Percentiles rank a stretch among this genome's conserved stretches.
phyloP scores from a whole-genome alignment of 2,329 filamentous ascomycete species.

The Fusarium sp. region DNA sequence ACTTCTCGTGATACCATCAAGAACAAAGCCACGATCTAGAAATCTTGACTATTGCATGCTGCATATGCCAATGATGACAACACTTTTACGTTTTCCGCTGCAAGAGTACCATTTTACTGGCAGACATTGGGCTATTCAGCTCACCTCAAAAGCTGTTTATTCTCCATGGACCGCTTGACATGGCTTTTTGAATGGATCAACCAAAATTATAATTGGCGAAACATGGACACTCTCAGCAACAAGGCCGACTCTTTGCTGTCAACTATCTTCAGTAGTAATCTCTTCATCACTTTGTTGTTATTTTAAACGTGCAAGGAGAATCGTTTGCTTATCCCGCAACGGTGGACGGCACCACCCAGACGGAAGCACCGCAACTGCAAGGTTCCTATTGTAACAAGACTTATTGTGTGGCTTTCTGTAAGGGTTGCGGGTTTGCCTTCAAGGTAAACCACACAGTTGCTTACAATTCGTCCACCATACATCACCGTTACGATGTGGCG shows the following conservation, averaged over 20 bases:
- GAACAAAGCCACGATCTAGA: not conserved
- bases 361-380: not conserved
- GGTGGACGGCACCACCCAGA: not conserved
- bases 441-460: not conserved
- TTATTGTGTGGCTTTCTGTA: not conserved
- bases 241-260: too few relatives aligned
- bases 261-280: too few relatives aligned
- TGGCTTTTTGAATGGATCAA: not conserved
- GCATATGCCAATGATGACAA: not conserved
- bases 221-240: not conserved
- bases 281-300: too few relatives aligned
- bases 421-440: not conserved
- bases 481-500: not conserved
- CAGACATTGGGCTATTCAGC: not conserved
- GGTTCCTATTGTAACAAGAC: not conserved
- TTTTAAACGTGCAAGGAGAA: not conserved
- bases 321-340: not conserved
- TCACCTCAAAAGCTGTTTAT: not conserved
- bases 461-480: not conserved
- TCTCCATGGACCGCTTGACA: not conserved
- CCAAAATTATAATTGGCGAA: not conserved
- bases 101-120: not conserved
- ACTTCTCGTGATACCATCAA: not conserved
- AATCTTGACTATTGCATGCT: not conserved
- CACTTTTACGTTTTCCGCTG: not conserved